Evolutionary conservation across 306 rosid genomes (phyloP).

Genomic region (Crotalaria pallida): DNA sequence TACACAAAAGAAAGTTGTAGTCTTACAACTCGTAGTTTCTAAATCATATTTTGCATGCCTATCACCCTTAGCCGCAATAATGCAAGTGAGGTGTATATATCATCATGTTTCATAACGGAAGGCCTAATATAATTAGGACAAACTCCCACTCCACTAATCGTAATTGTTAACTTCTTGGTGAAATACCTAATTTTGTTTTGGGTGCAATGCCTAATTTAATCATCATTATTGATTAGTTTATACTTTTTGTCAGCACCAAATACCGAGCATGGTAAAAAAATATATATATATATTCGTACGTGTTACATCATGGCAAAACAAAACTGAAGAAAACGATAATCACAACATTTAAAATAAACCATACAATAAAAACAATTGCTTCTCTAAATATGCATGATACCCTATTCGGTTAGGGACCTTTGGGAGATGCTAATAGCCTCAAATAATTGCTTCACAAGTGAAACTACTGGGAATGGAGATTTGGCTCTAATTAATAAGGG

Average conservation of each 20-base stretch:
- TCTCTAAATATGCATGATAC: neutral
- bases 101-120: neutral
- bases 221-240: neutral
- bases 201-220: conserved; percentile 16
- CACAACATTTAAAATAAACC: neutral
- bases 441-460: too few relatives aligned
- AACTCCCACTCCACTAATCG: conserved; percentile 3
- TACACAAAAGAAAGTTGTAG: too few relatives aligned
- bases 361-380: neutral
- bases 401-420: neutral
- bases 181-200: conserved; percentile 25
- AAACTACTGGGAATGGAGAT: too few relatives aligned
- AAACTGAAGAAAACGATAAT: conserved; percentile 6
- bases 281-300: neutral
- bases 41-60: neutral
- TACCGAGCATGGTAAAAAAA: neutral
- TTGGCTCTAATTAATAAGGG: too few relatives aligned
- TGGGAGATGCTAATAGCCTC: too few relatives aligned
- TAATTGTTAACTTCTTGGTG: neutral
- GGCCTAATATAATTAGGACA: neutral
- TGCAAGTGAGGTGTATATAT: neutral
- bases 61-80: neutral
- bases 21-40: too few relatives aligned
- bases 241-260: conserved; percentile 3
- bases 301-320: conserved; percentile 10